Base-by-base conservation (phyloP, 768 basidiomycete genomes). In the Suillus brevipes region DNA sequence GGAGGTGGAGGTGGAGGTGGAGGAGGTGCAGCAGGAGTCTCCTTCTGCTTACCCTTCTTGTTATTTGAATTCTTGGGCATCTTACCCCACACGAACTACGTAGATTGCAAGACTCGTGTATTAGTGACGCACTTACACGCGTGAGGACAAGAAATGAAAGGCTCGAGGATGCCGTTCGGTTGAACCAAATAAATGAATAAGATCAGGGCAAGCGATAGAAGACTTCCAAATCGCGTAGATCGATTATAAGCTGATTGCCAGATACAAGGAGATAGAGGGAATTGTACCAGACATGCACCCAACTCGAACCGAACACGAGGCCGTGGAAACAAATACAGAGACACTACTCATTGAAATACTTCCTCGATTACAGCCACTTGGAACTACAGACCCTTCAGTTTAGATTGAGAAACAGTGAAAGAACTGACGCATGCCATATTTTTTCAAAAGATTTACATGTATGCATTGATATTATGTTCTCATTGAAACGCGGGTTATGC, bases 41-140 rank as follows among this genome's bases (percentile, higher is more conserved):
- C 77, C 56, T 70, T 76, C 66, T 76, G 75, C 70, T 76, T 76
- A 50, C 75, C 75, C 64, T 76, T 76, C 72, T 78, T 76, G 71
- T 64, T 64, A 62, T 64, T 65, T 49, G 63, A 66, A 34, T 65
- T 67, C 70, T 75, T 76, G 47, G 70, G 77, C 75, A 76, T 76
- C 23, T 65, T 61, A 68, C 55, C 63, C 60, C 60, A 59, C 63
- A 59, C 60, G 38, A 59, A 55, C 49, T 68, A 69, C 45, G 64
- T 62, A 57, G 60, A 70, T 65, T 50, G 67, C 63, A 69, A 66
- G 69, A 62, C 68, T 61, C 53, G 75, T 69, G 66, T 47, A n/a
- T 42, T 53, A 20, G 71, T 74, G 73, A 76, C 72, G 68, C 76
- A 69, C 49, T 63, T 62, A 64, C 67, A 71, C 71, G 74, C 69